Evolutionary conservation across 768 basidiomycete species (phyloP).

Genomic region (Mycena galericulata): DNA sequence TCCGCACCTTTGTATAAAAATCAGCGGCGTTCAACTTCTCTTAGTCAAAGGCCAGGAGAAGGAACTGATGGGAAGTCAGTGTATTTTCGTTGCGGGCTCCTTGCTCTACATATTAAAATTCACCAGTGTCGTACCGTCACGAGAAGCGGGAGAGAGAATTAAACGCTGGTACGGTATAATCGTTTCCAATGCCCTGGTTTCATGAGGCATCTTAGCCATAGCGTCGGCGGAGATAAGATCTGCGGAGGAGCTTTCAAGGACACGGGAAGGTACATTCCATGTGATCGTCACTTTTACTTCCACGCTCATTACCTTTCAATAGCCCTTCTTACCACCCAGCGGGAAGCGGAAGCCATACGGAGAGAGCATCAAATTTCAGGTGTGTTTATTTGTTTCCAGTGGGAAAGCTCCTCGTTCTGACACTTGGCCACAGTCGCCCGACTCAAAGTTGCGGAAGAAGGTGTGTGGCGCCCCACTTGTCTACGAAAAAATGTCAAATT

Average conservation of each 20-base stretch:
- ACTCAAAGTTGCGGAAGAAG: too few species aligned
- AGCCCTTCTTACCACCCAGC: neutral
- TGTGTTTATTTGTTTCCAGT: neutral
- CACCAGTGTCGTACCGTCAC: neutral
- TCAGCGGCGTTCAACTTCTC: neutral
- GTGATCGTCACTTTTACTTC: neutral
- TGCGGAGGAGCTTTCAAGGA: neutral
- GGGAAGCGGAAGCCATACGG: neutral
- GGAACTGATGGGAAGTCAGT: neutral
- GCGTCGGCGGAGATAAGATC: neutral
- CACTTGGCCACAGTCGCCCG: too few species aligned
- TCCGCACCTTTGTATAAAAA: too few species aligned
- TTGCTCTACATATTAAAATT: neutral
- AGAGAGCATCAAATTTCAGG: neutral
- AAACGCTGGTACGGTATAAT: neutral
- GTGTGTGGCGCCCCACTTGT: too few species aligned
- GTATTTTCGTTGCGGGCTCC: neutral
- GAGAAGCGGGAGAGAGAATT: neutral
- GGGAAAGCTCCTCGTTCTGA: too few species aligned
- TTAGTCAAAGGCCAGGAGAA: neutral
- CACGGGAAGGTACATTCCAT: neutral
- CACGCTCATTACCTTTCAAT: neutral
- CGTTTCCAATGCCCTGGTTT: neutral
- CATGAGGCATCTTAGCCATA: neutral
- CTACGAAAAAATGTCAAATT: too few species aligned